phyloP scores from a whole-genome alignment of 2,329 filamentous ascomycete genomes.

The Sphaerulina musiva region DNA sequence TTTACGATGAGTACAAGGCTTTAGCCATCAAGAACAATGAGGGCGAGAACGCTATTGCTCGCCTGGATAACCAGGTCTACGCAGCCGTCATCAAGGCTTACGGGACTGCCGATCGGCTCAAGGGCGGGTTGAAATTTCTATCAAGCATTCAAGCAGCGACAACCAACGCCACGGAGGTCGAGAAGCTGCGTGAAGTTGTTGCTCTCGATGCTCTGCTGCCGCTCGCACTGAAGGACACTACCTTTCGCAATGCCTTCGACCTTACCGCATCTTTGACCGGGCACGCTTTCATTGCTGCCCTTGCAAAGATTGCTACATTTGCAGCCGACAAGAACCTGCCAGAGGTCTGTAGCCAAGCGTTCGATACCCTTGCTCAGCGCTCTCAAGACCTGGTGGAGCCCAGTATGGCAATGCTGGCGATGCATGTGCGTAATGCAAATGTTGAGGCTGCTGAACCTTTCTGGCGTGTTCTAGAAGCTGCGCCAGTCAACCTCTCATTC shows the following conservation, averaged over 20 bases:
- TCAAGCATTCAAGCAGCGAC: slow-evolving; percentile 63
- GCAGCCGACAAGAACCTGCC: slow-evolving; percentile 75
- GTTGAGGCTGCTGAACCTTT: slow-evolving; percentile 69
- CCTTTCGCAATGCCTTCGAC: slow-evolving; percentile 65
- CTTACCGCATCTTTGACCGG: slow-evolving; percentile 60
- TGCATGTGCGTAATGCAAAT: slow-evolving; percentile 77
- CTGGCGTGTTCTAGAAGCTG: slow-evolving; percentile 66
- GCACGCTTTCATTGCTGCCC: slow-evolving; percentile 54
- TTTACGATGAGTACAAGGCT: slow-evolving; percentile 89
- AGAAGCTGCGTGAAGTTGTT: slow-evolving; percentile 60
- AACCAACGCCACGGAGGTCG: slow-evolving; percentile 36
- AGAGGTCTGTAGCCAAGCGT: slow-evolving; percentile 56
- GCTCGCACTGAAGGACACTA: slow-evolving; percentile 63
- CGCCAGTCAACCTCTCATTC: slow-evolving; percentile 58
- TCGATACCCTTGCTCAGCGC: slow-evolving; percentile 45
- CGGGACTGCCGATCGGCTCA: slow-evolving; percentile 68
- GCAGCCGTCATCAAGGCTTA: slow-evolving; percentile 89
- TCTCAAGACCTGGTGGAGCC: slow-evolving; percentile 47
- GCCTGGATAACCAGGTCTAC: slow-evolving; percentile 79
- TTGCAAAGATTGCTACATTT: slow-evolving; percentile 65
- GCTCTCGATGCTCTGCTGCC: slow-evolving; percentile 71
- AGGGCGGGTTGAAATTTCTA: slow-evolving; percentile 79
- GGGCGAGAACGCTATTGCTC: slow-evolving; percentile 60
- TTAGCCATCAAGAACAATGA: slow-evolving; percentile 79
- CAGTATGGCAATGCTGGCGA: slow-evolving; percentile 74